Percentiles rank a stretch among this genome's conserved stretches.
These are phyloP conservation scores for Astraeus odoratus DNA, from an alignment of 768 basidiomycete genomes.

Conservation along the genomic window DNA sequence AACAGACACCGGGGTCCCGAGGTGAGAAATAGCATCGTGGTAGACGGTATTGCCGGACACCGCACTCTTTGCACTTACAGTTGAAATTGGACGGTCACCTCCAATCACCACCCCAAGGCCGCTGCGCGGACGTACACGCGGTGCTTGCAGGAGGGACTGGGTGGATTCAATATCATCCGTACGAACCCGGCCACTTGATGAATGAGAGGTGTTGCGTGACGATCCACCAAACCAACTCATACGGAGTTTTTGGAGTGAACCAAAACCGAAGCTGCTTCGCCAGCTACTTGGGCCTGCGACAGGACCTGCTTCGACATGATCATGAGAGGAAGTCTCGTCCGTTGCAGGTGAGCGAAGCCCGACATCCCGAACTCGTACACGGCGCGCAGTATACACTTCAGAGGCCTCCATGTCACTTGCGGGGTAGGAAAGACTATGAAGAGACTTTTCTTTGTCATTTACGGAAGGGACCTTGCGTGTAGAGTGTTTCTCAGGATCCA, in stretches of 20 bases:
- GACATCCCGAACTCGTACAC: conserved; percentile 33
- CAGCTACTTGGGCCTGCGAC: conserved; percentile 26
- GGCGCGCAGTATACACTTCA: conserved; percentile 30
- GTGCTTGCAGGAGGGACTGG: conserved; percentile 29
- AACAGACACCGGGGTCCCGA: conserved; percentile 34
- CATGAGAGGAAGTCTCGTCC: conserved; percentile 9
- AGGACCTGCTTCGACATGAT: conserved; percentile 11
- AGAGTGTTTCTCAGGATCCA: conserved; percentile 27
- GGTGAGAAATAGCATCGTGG: conserved; percentile 51
- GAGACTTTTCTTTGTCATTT: conserved; percentile 28
- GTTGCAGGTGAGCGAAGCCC: conserved; percentile 20
- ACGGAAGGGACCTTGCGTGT: conserved; percentile 18
- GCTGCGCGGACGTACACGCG: conserved; percentile 19
- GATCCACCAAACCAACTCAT: conserved; percentile 51
- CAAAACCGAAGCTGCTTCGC: conserved; percentile 37
- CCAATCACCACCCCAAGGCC: conserved; percentile 33
- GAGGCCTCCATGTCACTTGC: conserved; percentile 27
- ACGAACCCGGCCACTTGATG: conserved; percentile 17
- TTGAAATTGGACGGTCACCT: conserved; percentile 50
- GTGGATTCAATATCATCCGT: conserved; percentile 44
- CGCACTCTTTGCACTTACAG: conserved; percentile 47
- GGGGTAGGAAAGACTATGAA: conserved; percentile 27
- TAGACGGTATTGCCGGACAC: conserved; percentile 51
- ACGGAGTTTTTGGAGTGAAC: conserved; percentile 43
- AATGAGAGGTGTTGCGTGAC: conserved; percentile 24